Evolutionary conservation across 768 basidiomycete genomes (phyloP), one percentile per base, ranked within the genome.

Genomic region (Podaxis pistillaris): DNA sequence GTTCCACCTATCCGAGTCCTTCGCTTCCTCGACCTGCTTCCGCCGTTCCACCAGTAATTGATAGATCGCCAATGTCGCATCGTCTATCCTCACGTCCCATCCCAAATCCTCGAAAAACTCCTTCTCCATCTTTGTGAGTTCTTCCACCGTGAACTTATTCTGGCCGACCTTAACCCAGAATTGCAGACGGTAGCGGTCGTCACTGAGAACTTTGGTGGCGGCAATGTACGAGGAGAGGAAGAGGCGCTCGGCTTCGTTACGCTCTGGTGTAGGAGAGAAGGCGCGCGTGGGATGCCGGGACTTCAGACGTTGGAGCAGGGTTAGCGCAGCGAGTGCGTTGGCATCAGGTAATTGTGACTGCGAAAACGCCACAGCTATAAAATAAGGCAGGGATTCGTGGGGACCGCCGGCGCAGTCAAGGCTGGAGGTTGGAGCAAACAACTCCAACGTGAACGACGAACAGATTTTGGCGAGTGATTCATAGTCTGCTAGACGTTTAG

Each of bases 121-220:
- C 33, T 62, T 62, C 36, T 62, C 61, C 54, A 56, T 62, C 19
- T 49, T 4, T 1, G 36, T 40, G 36, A 62, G 44, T 19, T 62
- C 61, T 26, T 56, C 61, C 0, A 56, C 22, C 4, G 46, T 37
- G 26, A 56, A 62, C 56, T 62, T 62, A 13, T 62, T 62, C 61
- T 62, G 61, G n/a, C 61, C 41, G 22, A 62, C 61, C 17, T n/a
- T 4, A 36, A 50, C 55, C 61, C 61, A 62, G 61, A 62, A 62
- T n/a, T 62, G 54, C 0, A 56, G 55, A 26, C 46, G 54, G 55
- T 56, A 56, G 19, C 61, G 61, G 6, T 49, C 44, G 19, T 62
- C 61, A 30, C 47, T 62, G 44, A 62, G 61, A 22, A 56, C 61
- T 50, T 62, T 62, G 26, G 61, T 56, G 24, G 61, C 61, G 17